phyloP scores from a whole-genome alignment of 176 grass and related monocot genomes.

The Puccinellia tenuiflora region DNA sequence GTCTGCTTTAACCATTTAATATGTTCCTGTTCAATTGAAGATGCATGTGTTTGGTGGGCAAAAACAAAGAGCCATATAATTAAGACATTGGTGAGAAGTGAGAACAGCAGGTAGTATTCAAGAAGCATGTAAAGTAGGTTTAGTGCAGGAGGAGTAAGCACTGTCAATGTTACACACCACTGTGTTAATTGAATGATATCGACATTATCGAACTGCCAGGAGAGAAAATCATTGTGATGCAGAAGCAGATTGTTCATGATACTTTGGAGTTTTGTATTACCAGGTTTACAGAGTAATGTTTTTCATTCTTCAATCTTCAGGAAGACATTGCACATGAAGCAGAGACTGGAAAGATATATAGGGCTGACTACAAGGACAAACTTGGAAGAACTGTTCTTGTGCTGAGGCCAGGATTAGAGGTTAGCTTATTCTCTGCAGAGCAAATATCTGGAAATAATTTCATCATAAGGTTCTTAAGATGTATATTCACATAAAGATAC shows the following conservation, averaged over 20 bases:
- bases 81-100: neutral
- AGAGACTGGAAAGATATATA: constrained; percentile 77
- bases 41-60: neutral
- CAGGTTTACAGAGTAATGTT: neutral
- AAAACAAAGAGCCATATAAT: neutral
- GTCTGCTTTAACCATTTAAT: neutral
- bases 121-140: neutral
- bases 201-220: neutral
- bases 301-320: constrained; percentile 30
- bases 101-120: neutral
- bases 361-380: constrained; percentile 72
- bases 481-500: neutral
- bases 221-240: neutral
- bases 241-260: neutral
- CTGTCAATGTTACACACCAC: neutral
- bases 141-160: neutral
- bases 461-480: neutral
- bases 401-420: constrained; percentile 72
- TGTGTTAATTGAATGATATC: neutral
- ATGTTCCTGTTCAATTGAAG: neutral
- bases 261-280: neutral
- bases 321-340: constrained; percentile 68
- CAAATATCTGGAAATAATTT: constrained; percentile 8
- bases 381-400: constrained; percentile 82
- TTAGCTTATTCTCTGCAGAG: neutral